phyloP scores from a whole-genome alignment of 2,329 filamentous ascomycete species.

The Emmonsiellopsis sp. region DNA sequence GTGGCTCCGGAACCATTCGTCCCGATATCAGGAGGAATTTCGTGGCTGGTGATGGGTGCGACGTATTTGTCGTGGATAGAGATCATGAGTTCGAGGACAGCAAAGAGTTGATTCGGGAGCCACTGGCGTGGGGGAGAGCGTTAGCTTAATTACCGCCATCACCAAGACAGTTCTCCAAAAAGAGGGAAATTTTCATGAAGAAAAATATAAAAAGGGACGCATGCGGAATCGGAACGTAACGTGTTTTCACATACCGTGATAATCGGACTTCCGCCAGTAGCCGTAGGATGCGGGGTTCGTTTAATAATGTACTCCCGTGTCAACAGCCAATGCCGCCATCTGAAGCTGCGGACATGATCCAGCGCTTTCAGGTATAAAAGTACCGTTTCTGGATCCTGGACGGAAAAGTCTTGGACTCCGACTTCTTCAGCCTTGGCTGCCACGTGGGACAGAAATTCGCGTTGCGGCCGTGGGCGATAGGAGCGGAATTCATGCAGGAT shows the following conservation, averaged over 20 bases:
- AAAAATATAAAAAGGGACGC: neutral
- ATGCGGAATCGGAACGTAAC: neutral
- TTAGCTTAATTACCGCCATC: neutral
- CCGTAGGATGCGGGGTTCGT: constrained; percentile 37
- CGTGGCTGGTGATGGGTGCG: constrained; percentile 22
- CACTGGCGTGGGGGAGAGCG: constrained; percentile 23
- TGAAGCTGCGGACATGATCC: constrained; percentile 41
- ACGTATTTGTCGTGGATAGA: constrained; percentile 33
- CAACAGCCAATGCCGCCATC: constrained; percentile 43
- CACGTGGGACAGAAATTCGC: constrained; percentile 72
- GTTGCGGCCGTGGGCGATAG: constrained; percentile 83
- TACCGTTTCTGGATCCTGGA: constrained; percentile 30
- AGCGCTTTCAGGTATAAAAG: constrained; percentile 37
- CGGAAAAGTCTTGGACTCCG: constrained; percentile 29
- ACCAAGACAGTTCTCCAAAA: neutral
- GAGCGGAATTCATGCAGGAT: constrained; percentile 83
- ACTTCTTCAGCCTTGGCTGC: constrained; percentile 43
- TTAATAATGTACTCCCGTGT: constrained; percentile 42
- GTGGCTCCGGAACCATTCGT: constrained; percentile 4
- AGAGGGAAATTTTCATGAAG: neutral
- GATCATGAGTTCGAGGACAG: constrained; percentile 43
- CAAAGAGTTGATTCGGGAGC: constrained; percentile 40
- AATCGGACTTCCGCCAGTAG: constrained; percentile 41
- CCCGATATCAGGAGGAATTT: constrained; percentile 1
- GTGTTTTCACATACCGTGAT: constrained; percentile 30